Evolutionary conservation across 306 rosid species (phyloP).

Genomic region (Acacia acuminata): DNA sequence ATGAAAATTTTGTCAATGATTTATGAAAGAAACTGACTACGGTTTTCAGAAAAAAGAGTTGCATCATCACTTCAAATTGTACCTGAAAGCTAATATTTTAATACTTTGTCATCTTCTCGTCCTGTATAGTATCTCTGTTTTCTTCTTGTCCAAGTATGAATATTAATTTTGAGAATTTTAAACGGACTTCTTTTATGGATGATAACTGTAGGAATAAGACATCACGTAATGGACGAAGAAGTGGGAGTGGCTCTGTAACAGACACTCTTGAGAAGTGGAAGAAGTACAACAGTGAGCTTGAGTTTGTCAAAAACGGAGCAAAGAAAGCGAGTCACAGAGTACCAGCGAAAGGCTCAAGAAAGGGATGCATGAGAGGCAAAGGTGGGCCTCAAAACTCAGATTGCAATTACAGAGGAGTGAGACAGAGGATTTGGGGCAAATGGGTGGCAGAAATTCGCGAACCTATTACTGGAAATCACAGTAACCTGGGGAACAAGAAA

Average conservation of each 20-base stretch:
- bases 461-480: constrained; percentile 38
- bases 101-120: not conserved
- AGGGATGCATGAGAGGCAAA: constrained; percentile 92
- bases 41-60: not conserved
- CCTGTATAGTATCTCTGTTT: not conserved
- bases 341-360: constrained; percentile 78
- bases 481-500: constrained; percentile 26
- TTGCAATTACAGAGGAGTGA: constrained; percentile 75
- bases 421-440: constrained; percentile 94
- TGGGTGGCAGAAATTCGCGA: constrained; percentile 94
- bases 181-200: not conserved
- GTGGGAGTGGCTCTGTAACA: constrained; percentile 49
- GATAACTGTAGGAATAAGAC: constrained; percentile 47
- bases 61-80: not conserved
- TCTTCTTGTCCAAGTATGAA: not conserved
- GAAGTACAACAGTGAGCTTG: constrained; percentile 42
- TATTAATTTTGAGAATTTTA: not conserved
- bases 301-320: constrained; percentile 42
- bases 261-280: constrained; percentile 72
- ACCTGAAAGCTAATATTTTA: not conserved
- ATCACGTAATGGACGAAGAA: constrained; percentile 51
- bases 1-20: not conserved
- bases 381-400: constrained; percentile 91
- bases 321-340: constrained; percentile 26
- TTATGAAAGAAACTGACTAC: not conserved